Conservation (phyloP, 2,329 filamentous ascomycete genomes). For the Aureobasidium sp. region DNA sequence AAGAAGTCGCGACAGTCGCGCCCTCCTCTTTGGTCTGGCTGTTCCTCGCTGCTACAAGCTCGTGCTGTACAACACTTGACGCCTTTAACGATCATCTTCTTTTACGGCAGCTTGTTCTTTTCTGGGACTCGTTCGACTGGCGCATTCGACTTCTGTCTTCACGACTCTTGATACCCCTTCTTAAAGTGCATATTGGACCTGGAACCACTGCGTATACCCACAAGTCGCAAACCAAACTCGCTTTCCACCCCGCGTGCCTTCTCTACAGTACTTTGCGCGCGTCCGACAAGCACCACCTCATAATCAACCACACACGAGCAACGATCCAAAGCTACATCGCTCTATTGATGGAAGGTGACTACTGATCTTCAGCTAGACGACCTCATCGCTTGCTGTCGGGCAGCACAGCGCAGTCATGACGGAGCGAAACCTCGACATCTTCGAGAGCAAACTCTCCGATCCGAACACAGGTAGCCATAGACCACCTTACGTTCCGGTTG, state of each 20-base stretch:
- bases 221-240: conserved; percentile 6
- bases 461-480: conserved; percentile 19
- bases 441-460: conserved; percentile 41
- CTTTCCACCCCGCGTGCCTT: conserved; percentile 12
- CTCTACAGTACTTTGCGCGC: conserved; percentile 9
- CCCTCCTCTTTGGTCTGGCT: not conserved
- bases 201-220: not conserved
- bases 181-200: not conserved
- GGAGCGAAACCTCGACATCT: conserved; percentile 38
- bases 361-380: not conserved
- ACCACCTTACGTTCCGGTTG: not conserved
- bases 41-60: conserved; percentile 1
- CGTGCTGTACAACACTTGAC: conserved; percentile 1
- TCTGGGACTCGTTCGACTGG: not conserved
- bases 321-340: not conserved
- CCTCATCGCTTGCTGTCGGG: conserved; percentile 1
- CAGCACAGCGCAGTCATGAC: conserved; percentile 23
- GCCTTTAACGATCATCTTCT: conserved; percentile 9
- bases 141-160: conserved; percentile 1
- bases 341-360: conserved; percentile 6
- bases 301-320: not conserved
- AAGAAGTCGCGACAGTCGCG: conserved; percentile 3
- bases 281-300: not conserved
- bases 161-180: not conserved
- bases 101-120: conserved; percentile 9